Base-by-base conservation (phyloP, 805 yeast genomes). In the Pichia californica region DNA sequence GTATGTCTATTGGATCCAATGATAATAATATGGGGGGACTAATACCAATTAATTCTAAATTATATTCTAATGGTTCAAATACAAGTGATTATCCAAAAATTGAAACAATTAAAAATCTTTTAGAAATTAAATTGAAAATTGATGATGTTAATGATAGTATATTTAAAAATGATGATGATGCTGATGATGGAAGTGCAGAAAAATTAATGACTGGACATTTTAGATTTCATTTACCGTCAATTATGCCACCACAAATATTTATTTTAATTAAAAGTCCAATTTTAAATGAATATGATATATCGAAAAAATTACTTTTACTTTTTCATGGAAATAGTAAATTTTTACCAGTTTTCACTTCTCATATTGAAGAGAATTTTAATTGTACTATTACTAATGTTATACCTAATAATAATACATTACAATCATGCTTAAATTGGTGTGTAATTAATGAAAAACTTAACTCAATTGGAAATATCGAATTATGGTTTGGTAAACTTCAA, bases 231-330 rank as follows among this genome's bases (percentile, higher is more conserved):
- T 41, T 59, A 28, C 51, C 57, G 16, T 52, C 51, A 15, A 41
- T 57, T 1, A 41, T 61, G 4, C 59, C 60, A 2, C 58, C 54
- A 10, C 66, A 62, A 30, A 31, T 60, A 5, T 14, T 58, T 4
- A 52, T 61, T 2, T 44, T 62, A 20, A 51, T 62, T 7, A 59
- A 57, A 31, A 35, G 50, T 15, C 36, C 41, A 14, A 16, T n/a
- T 11, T 11, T 20, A 7, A 23, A 14, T 5, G 15, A 20, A 5
- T 13, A 20, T 33, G 5, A 33, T 3, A 14, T 7, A 1, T 21
- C 32, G 3, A 40, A 38, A 16, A 36, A 31, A 26, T 5, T 49
- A 25, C 14, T 49, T 4, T 27, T 44, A 32, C 30, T 49, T 16
- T 49, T 42, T 26, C 41, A 45, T 29, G 52, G 52, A 4, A 38